Percentiles rank a stretch among this genome's conserved stretches.
Conservation (phyloP, 495 filamentous ascomycete genomes). For the Penicillium arizonense region DNA sequence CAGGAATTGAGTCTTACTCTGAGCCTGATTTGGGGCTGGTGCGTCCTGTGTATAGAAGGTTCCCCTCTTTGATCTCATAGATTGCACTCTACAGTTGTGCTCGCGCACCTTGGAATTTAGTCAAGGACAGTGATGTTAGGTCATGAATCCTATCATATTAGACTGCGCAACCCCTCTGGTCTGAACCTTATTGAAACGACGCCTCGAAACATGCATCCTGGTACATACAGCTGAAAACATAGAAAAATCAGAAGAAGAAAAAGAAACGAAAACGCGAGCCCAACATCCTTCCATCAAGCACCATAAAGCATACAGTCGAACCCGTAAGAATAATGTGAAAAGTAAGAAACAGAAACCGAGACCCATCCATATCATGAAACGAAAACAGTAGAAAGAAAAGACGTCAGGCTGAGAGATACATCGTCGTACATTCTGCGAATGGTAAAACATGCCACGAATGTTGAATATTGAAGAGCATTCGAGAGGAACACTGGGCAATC, state of each 20-base stretch:
- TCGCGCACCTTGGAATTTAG: background rate
- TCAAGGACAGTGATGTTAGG: background rate
- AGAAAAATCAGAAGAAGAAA: constrained; percentile 3
- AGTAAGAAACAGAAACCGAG: background rate
- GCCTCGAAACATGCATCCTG: constrained; percentile 16
- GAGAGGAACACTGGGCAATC: background rate
- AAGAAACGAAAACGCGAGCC: background rate
- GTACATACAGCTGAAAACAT: constrained; percentile 17
- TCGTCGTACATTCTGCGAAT: constrained; percentile 21
- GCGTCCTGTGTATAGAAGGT: constrained; percentile 15
- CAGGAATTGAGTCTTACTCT: constrained; percentile 50
- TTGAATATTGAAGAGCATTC: background rate
- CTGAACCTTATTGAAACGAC: constrained; percentile 3
- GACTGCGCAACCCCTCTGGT: constrained; percentile 6
- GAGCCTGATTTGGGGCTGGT: constrained; percentile 4
- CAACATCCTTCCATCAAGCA: background rate
- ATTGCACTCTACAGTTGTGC: constrained; percentile 9
- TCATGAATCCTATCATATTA: constrained; percentile 14
- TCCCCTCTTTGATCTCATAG: constrained; percentile 10
- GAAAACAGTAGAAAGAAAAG: background rate
- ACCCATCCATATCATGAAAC: background rate
- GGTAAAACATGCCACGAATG: constrained; percentile 14
- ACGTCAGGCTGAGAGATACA: constrained; percentile 9
- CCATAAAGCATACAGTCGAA: constrained; percentile 1
- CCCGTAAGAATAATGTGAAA: background rate